Evolutionary conservation across 1,284 basidiomycete species (phyloP).

Genomic region (Thelephora terrestris): DNA sequence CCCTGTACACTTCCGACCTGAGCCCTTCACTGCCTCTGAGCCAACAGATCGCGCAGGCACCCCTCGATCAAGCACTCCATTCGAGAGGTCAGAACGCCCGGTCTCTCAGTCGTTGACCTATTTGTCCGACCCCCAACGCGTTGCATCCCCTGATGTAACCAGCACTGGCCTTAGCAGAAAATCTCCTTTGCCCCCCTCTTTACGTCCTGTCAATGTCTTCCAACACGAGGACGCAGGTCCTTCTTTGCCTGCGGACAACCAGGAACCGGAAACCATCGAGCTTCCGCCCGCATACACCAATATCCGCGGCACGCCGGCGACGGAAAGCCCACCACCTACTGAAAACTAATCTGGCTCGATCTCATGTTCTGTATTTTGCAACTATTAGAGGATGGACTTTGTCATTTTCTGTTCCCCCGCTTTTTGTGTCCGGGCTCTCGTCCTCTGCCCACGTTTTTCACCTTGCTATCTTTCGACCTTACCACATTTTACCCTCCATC

Average conservation of each 20-base stretch:
- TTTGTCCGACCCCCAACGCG: conserved; percentile 10
- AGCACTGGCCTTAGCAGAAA: conserved; percentile 34
- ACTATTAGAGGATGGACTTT: no score
- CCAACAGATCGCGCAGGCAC: conserved; percentile 28
- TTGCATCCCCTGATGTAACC: conserved; percentile 9
- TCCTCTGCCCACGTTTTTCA: no score
- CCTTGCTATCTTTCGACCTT: no score
- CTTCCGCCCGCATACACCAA: conserved; percentile 69
- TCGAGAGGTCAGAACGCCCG: conserved; percentile 9
- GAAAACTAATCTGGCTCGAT: no score
- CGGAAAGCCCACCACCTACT: no score
- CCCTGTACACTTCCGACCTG: conserved; percentile 59
- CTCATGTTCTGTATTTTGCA: no score
- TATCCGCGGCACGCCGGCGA: conserved; percentile 9
- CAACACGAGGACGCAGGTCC: conserved; percentile 76
- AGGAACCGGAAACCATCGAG: conserved; percentile 61
- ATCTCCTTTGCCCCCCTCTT: conserved; percentile 29
- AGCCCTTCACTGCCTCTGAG: conserved; percentile 61
- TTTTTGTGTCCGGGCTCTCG: no score
- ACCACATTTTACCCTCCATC: no score
- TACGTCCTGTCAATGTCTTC: conserved; percentile 67
- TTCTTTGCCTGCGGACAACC: conserved; percentile 23
- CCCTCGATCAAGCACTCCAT: conserved; percentile 9
- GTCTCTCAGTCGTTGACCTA: conserved; percentile 16
- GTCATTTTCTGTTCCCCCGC: no score